phyloP scores from a whole-genome alignment of 306 rosid species.

The Acacia crassicarpa region DNA sequence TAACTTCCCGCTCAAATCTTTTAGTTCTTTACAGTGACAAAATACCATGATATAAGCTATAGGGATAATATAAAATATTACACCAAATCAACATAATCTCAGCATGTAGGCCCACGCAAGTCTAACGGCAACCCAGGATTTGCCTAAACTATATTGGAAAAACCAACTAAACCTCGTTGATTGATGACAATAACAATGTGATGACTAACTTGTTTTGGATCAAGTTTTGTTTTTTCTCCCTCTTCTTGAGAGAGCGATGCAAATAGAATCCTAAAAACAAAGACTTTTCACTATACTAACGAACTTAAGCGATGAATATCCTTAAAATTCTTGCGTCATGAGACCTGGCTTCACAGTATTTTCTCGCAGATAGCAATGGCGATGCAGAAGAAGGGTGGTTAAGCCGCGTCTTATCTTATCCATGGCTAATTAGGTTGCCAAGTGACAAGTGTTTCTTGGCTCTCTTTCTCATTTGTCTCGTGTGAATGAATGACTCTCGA shows the following conservation, averaged over 20 bases:
- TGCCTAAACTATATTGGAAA: not conserved
- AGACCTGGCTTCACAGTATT: not conserved
- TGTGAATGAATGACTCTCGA: constrained; percentile 44
- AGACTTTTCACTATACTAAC: not conserved
- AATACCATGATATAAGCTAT: not conserved
- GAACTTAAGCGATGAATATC: not conserved
- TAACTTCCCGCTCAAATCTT: constrained; percentile 22
- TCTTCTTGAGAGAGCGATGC: not conserved
- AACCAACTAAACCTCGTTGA: not conserved
- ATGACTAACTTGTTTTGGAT: not conserved
- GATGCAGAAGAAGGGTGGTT: not conserved
- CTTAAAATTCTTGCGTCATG: not conserved
- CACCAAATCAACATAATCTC: constrained; percentile 22
- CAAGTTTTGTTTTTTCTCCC: not conserved
- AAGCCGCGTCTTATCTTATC: not conserved
- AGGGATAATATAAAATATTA: constrained; percentile 44
- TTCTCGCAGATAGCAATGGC: not conserved
- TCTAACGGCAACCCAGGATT: not conserved
- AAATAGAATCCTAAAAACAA: not conserved
- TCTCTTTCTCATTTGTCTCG: constrained; percentile 33
- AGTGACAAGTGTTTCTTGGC: constrained; percentile 5
- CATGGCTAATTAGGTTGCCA: not conserved
- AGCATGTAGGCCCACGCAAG: constrained; percentile 34
- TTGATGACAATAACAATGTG: not conserved
- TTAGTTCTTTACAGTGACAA: constrained; percentile 3